Conservation (phyloP, 1,139 yeast genomes). For the Schizosaccharomyces versatilis region DNA sequence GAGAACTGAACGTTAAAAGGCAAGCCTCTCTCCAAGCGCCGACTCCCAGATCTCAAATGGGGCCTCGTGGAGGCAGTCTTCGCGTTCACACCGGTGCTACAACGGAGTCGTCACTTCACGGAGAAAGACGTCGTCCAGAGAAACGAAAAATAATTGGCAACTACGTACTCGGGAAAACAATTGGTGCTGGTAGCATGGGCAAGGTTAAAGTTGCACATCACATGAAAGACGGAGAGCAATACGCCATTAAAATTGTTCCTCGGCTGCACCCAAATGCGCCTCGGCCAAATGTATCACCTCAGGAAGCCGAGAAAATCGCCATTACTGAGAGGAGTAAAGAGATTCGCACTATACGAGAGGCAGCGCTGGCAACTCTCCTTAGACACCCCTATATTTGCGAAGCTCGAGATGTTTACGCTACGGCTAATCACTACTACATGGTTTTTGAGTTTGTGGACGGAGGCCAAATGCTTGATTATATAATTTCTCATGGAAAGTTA, state of each 20-base stretch:
- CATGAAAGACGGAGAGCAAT: conserved; percentile 49
- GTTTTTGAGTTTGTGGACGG: conserved; percentile 91
- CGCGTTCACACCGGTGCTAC: background rate
- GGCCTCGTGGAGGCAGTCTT: background rate
- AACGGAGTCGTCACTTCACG: background rate
- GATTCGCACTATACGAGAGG: conserved; percentile 80
- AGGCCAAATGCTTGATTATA: conserved; percentile 92
- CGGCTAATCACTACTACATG: conserved; percentile 95
- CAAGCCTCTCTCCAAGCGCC: background rate
- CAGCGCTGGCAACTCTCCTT: conserved; percentile 71
- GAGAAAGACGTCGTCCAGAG: conserved; percentile 4
- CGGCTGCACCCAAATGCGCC: conserved; percentile 16
- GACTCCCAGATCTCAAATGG: background rate
- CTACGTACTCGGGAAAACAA: conserved; percentile 86
- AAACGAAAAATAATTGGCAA: conserved; percentile 38
- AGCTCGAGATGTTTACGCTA: conserved; percentile 78
- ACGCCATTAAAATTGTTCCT: conserved; percentile 24
- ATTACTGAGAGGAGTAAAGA: conserved; percentile 58
- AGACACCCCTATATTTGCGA: conserved; percentile 88
- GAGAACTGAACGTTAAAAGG: background rate
- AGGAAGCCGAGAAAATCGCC: conserved; percentile 26
- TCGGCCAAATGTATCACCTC: no score
- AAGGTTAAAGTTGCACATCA: conserved; percentile 87
- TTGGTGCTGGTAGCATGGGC: conserved; percentile 98
- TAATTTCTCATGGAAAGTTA: conserved; percentile 85